Conservation (phyloP, 768 basidiomycete species). For the Tricholoma flavovirens region DNA sequence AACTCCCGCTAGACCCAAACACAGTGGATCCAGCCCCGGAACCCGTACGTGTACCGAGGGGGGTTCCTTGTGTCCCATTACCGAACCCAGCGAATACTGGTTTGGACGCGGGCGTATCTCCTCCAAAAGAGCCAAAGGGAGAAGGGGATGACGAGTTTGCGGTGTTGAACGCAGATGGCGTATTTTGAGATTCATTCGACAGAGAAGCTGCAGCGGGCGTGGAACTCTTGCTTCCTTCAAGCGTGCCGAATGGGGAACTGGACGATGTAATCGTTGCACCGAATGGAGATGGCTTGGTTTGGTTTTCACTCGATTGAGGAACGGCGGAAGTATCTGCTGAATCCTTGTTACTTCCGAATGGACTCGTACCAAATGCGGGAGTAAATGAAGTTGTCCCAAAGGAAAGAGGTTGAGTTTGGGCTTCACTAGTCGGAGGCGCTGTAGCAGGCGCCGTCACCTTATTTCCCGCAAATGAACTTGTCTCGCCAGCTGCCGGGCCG, state of each 20-base stretch:
- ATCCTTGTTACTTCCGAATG: conserved; percentile 4
- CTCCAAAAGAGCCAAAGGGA: not conserved
- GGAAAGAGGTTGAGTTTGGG: conserved; percentile 7
- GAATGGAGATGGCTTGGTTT: not conserved
- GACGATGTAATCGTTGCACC: not conserved
- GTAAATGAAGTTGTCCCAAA: conserved; percentile 7
- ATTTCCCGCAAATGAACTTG: conserved; percentile 4
- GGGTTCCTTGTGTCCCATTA: not conserved
- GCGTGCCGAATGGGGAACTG: not conserved
- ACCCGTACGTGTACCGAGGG: not conserved
- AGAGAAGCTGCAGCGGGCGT: not conserved
- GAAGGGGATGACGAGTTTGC: not conserved
- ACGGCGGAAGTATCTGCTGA: not conserved
- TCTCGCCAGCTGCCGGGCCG: not conserved
- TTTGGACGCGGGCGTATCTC: not conserved
- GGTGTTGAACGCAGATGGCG: not conserved
- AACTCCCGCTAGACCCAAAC: not conserved
- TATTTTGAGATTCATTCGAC: not conserved
- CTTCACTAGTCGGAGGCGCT: not conserved
- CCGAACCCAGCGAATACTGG: conserved; percentile 10
- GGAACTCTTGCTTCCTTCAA: not conserved
- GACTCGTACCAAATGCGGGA: not conserved
- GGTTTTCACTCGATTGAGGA: not conserved
- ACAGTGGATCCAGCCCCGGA: not conserved
- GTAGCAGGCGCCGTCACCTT: conserved; percentile 8